Evolutionary conservation across 768 basidiomycete genomes (phyloP).

Genomic region (Lentinula raphanica): DNA sequence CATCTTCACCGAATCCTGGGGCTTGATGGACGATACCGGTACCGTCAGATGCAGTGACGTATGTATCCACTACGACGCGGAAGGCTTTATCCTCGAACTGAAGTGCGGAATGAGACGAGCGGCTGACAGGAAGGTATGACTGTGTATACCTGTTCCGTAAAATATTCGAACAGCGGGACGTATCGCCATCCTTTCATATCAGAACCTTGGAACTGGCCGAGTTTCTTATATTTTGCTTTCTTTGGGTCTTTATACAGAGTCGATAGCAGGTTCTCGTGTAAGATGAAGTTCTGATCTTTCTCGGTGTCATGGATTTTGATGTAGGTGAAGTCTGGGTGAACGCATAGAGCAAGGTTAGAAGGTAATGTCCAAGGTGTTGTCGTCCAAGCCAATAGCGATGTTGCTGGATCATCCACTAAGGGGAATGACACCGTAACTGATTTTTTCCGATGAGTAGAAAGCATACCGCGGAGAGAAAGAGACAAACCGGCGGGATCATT

Average conservation of each 20-base stretch:
- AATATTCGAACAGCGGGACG: slow-evolving; percentile 92
- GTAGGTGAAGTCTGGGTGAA: slow-evolving; percentile 93
- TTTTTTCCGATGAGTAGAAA: background rate
- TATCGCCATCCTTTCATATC: slow-evolving; percentile 98
- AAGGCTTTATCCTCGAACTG: slow-evolving; percentile 92
- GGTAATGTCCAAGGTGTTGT: slow-evolving; percentile 99
- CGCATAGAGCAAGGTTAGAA: slow-evolving; percentile 91
- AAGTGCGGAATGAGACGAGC: background rate
- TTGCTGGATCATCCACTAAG: slow-evolving; percentile 87
- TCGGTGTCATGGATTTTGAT: slow-evolving; percentile 94
- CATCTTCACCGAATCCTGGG: slow-evolving; percentile 97
- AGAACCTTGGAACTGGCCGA: slow-evolving; percentile 80
- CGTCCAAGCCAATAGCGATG: slow-evolving; percentile 93
- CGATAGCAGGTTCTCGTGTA: slow-evolving; percentile 80
- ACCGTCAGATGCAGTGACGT: slow-evolving; percentile 89
- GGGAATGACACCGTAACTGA: slow-evolving; percentile 89
- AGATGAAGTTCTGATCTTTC: slow-evolving; percentile 81
- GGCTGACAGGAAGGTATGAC: background rate
- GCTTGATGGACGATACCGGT: slow-evolving; percentile 99
- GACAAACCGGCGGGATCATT: slow-evolving; percentile 83
- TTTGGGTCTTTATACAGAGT: slow-evolving; percentile 96
- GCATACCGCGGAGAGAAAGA: background rate
- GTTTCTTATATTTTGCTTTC: slow-evolving; percentile 92
- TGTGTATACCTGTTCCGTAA: slow-evolving; percentile 74
- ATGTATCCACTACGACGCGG: slow-evolving; percentile 82